phyloP scores from a whole-genome alignment of 495 filamentous ascomycete genomes.

The Trichoderma orchidacearum region DNA sequence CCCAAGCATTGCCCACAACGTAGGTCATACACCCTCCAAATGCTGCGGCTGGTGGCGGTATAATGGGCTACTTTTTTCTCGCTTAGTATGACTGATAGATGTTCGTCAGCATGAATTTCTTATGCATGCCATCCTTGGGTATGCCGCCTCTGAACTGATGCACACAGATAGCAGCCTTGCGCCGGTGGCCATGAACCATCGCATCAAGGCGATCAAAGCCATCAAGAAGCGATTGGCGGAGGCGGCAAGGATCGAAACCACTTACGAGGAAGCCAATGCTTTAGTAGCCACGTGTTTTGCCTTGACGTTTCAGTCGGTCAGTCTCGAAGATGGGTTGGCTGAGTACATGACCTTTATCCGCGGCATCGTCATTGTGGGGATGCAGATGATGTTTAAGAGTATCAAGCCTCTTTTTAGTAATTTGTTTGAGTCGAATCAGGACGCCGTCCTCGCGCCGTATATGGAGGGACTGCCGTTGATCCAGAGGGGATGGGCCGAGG shows the following conservation, averaged over 20 bases:
- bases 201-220: conserved; percentile 40
- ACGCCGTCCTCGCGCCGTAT: conserved; percentile 17
- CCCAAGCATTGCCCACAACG: conserved; percentile 41
- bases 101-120: conserved; percentile 31
- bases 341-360: conserved; percentile 52
- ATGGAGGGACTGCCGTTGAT: conserved; percentile 20
- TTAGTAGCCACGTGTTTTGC: conserved; percentile 45
- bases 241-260: conserved; percentile 14
- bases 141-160: conserved; percentile 40
- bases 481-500: conserved; percentile 16
- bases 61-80: too few relatives aligned
- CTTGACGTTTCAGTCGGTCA: conserved; percentile 44
- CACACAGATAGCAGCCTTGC: conserved; percentile 13
- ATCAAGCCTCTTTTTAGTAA: conserved; percentile 32
- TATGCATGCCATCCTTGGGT: conserved; percentile 47
- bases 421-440: conserved; percentile 16
- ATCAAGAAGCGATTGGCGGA: conserved; percentile 32
- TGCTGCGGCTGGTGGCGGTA: not conserved
- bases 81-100: not conserved
- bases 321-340: conserved; percentile 43
- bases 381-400: conserved; percentile 29
- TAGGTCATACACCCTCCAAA: conserved; percentile 10
- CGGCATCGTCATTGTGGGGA: conserved; percentile 39
- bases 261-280: conserved; percentile 30
- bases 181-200: conserved; percentile 34